Evolutionary conservation across 2,329 filamentous ascomycete species (phyloP), one percentile per base, ranked within the genome.

Genomic region (Chrysoporthe deuterocubensis): DNA sequence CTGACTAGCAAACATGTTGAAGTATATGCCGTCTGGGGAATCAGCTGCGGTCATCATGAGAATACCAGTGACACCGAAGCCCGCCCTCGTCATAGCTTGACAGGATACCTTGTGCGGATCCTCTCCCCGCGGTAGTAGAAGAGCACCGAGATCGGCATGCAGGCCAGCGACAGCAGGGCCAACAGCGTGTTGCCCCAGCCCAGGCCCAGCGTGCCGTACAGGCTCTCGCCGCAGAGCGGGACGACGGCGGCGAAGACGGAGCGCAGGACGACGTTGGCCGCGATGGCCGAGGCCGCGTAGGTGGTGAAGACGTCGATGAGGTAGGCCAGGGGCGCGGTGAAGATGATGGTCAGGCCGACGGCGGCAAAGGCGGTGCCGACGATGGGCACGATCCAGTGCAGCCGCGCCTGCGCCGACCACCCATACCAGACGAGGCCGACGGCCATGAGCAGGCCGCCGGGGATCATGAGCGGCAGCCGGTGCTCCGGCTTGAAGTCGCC

Each of bases 401-500:
- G 64, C 1, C 48, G 73, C 9, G 74, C 75, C 62, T 81, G 71
- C 0, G 80, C 81, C 0, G 78, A 71, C 82, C 82, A 84, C 0
- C 82, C 82, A 60, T 83, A 84, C 1, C 79, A 18, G 1, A 84
- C 69, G 0, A 83, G 71, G 0, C 81, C 81, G 0, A 76, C 57
- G 0, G 76, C 75, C 0, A 71, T 75, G 1, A 89, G 67, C 0
- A 89, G 56, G 0, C 83, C 83, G 0, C 84, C 85, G 0, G 84
- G 77, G 13, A 87, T 73, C n/a, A 64, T 16, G n/a, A 68, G n/a
- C 37, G 66, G 66, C 16, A 68, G 11, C 34, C 66, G 66, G 14
- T 85, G 88, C 71, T 92, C 90, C 0, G 90, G 89, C 0, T 67
- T 67, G 18, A 76, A 73, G 1, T 72, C 71, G 65, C 34, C n/a